Evolutionary conservation across 2,329 filamentous ascomycete genomes (phyloP), one percentile per base, ranked within the genome.

Genomic region (Penicillium sp.): DNA sequence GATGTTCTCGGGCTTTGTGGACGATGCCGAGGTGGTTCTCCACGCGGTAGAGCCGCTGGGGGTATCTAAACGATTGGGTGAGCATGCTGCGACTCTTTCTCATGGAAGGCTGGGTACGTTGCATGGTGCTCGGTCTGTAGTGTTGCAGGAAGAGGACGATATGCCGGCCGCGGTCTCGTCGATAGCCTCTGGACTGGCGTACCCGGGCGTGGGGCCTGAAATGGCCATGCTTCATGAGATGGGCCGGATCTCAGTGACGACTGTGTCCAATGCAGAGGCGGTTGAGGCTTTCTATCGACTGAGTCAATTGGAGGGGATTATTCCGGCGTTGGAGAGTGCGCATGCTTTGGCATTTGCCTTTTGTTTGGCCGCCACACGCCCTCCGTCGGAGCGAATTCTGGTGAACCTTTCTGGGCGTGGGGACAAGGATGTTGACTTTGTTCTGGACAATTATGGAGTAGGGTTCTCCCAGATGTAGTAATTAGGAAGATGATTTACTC

Each of bases 281-380:
- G 48, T 61, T n/a, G 42, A 28, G 25, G 47, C 55, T 2, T 61
- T 61, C 42, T 60, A 55, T 27, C 49, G 43, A 9, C 46, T 58
- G 42, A 46, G 49, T 11, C 53, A 55, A 26, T 46, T 49, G 1
- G 59, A 62, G 27, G 49, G 46, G 2, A 46, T 51, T 4, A 46
- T 49, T 13, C 43, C 46, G 27, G 49, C 49, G 5, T 34, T 51
- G 46, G 49, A 51, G 24, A 51, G 33, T 24, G 39, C 49, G 4
- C 49, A 51, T 45, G 49, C 49, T 3, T 29, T 95, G 59, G 93
- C 79, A 58, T 88, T 87, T 25, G 88, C 86, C 11, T 70, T 94
- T 39, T 82, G 93, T 73, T 71, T 94, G 57, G 88, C 88, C 35
- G n/a, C 47, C 8, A 39, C 51, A 43, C 48, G 49, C n/a, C 48